Percentiles rank a stretch among this genome's conserved stretches.
Evolutionary conservation across 2,329 filamentous ascomycete species (phyloP).

Genomic region (Leptographium wingfieldii): DNA sequence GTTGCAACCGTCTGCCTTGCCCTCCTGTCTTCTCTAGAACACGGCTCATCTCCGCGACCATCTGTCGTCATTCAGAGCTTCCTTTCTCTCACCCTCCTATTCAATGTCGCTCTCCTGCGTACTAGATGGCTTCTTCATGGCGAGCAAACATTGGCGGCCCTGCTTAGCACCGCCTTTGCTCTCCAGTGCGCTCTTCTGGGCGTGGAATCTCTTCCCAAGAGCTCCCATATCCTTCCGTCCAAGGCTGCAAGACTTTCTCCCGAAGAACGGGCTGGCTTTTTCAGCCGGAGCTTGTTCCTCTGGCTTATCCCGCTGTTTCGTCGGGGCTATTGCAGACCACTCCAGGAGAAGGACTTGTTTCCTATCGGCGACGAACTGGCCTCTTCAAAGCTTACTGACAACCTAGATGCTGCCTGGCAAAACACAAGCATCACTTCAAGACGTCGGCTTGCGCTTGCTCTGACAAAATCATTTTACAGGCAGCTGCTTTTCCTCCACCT

Average conservation of each 20-base stretch:
- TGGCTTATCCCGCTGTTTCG: neutral
- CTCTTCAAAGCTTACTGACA: neutral
- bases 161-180: neutral
- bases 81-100: neutral
- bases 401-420: neutral
- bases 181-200: neutral
- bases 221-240: neutral
- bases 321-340: neutral
- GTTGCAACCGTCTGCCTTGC: neutral
- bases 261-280: neutral
- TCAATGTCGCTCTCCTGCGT: neutral
- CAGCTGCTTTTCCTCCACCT: neutral
- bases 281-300: neutral
- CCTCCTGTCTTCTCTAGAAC: neutral
- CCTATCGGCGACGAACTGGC: neutral
- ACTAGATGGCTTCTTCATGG: neutral
- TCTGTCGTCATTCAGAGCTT: neutral
- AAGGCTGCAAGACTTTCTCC: neutral
- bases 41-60: neutral
- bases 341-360: neutral
- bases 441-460: neutral
- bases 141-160: neutral
- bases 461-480: neutral
- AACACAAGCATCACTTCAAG: neutral
- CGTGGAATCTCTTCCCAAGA: neutral